phyloP scores from a whole-genome alignment of 108 stramenopile species.

The Cyclotella cryptica region DNA sequence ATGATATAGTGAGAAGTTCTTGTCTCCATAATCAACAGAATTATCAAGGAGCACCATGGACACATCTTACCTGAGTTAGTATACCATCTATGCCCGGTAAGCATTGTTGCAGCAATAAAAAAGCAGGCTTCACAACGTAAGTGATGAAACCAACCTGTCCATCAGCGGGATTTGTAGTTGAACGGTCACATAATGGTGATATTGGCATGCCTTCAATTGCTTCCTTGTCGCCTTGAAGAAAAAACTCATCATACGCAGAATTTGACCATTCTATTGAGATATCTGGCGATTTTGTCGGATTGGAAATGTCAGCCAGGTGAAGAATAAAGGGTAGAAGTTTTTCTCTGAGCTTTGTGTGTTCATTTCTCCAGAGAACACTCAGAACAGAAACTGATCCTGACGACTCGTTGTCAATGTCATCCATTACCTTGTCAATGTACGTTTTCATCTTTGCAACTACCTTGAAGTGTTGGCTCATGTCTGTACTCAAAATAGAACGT shows the following conservation, averaged over 20 bases:
- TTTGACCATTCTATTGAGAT: conserved; percentile 66
- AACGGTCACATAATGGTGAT: conserved; percentile 60
- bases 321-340: conserved; percentile 54
- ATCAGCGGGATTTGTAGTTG: conserved; percentile 45
- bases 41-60: neutral
- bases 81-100: conserved; percentile 34
- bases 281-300: conserved; percentile 58
- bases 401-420: neutral
- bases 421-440: conserved; percentile 10
- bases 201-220: conserved; percentile 46
- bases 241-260: conserved; percentile 71
- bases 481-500: conserved; percentile 23
- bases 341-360: conserved; percentile 21
- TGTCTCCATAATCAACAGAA: neutral
- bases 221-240: conserved; percentile 75
- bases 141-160: conserved; percentile 63
- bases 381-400: conserved; percentile 5
- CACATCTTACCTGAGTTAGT: conserved; percentile 28
- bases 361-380: neutral
- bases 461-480: conserved; percentile 55
- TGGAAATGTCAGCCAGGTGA: conserved; percentile 77
- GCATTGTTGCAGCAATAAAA: conserved; percentile 35
- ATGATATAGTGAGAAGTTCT: neutral
- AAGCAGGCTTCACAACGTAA: conserved; percentile 70
- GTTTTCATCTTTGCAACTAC: conserved; percentile 36